Conservation (phyloP, 164 flowering plant genomes). For the Aristolochia californica region DNA sequence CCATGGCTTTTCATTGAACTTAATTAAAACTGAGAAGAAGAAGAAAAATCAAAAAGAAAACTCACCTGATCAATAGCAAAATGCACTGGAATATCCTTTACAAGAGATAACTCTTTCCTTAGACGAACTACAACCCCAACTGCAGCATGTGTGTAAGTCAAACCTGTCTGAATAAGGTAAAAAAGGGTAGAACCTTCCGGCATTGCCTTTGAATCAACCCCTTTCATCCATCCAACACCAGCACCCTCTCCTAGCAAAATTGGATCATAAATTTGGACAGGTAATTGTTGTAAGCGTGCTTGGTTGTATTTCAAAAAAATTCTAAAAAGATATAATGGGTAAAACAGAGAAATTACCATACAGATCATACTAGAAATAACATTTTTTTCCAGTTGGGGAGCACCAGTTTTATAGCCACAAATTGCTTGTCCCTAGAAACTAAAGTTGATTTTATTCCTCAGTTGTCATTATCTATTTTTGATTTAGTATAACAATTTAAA, state of each 20-base stretch:
- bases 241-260: slow-evolving; percentile 96
- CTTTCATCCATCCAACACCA: slow-evolving; percentile 85
- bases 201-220: slow-evolving; percentile 64
- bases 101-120: slow-evolving; percentile 65
- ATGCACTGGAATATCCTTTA: slow-evolving; percentile 78
- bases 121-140: slow-evolving; percentile 88
- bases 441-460: no score
- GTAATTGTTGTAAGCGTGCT: slow-evolving; percentile 40
- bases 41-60: background rate
- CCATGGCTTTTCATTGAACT: no score
- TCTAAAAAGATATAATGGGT: slow-evolving; percentile 32
- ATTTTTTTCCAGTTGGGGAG: no score
- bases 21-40: no score
- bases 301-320: slow-evolving; percentile 68
- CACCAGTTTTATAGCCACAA: no score
- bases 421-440: no score
- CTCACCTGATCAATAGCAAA: slow-evolving; percentile 68
- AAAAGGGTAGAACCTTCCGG: slow-evolving; percentile 72
- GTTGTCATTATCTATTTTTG: no score
- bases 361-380: no score
- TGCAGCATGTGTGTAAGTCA: slow-evolving; percentile 66
- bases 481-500: no score
- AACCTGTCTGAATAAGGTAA: slow-evolving; percentile 73
- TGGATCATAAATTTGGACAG: slow-evolving; percentile 69
- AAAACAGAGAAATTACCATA: no score